Percentiles rank a stretch among this genome's conserved stretches.
phyloP scores from a whole-genome alignment of 257 asterid genomes.

The Knoxia roxburghii region DNA sequence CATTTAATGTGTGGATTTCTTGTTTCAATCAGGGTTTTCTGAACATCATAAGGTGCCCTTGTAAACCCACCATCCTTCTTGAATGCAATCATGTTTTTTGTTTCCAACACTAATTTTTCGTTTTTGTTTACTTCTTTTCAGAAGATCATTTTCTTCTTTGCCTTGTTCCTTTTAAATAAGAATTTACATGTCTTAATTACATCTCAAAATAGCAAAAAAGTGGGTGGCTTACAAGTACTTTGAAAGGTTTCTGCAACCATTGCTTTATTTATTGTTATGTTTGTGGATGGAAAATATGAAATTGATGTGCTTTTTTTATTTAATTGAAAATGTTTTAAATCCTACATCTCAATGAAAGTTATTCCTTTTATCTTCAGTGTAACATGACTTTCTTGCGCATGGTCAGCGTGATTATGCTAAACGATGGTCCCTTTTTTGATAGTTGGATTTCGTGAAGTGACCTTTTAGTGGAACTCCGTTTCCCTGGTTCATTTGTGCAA shows the following conservation, averaged over 20 bases:
- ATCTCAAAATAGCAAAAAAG: background rate
- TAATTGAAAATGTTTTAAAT: background rate
- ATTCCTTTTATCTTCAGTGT: background rate
- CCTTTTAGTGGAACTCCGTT: background rate
- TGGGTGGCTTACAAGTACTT: background rate
- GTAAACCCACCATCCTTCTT: background rate
- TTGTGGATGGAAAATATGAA: too few species aligned
- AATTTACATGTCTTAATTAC: background rate
- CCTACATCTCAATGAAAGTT: background rate
- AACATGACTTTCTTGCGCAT: background rate
- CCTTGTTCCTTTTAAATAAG: background rate
- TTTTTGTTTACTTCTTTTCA: background rate
- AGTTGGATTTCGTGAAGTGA: background rate
- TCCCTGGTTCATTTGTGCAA: background rate
- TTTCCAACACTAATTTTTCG: background rate
- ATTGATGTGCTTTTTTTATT: background rate
- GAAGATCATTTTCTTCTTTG: background rate
- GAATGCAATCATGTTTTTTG: background rate
- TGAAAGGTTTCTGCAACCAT: background rate
- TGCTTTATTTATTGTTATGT: too few species aligned
- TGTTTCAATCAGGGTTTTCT: background rate
- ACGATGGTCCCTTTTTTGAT: too few species aligned
- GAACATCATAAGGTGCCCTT: too few species aligned
- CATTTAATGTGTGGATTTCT: background rate
- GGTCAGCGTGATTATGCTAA: constrained; percentile 1